Evolutionary conservation across 805 yeast genomes (phyloP).

Genomic region (Wilhelminamyces savonicus): DNA sequence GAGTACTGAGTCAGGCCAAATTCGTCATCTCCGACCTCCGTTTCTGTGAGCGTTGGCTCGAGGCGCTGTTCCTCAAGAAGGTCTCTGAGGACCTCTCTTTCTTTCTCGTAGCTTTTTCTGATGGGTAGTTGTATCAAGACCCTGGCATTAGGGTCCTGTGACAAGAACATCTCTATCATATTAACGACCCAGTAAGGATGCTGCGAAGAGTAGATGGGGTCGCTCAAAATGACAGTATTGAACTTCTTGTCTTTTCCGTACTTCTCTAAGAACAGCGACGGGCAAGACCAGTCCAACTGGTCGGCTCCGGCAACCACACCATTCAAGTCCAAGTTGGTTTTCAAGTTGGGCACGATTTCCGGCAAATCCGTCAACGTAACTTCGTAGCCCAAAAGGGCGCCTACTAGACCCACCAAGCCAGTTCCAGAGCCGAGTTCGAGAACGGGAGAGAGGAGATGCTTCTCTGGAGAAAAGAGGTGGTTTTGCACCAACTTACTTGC

Average conservation of each 20-base stretch:
- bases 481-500: slow-evolving; percentile 43
- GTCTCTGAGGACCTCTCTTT: slow-evolving; percentile 55
- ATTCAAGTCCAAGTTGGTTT: slow-evolving; percentile 54
- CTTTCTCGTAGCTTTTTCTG: slow-evolving; percentile 58
- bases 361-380: slow-evolving; percentile 69
- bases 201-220: slow-evolving; percentile 78
- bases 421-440: slow-evolving; percentile 95
- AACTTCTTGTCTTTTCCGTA: slow-evolving; percentile 29
- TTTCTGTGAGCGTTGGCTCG: slow-evolving; percentile 26
- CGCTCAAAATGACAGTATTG: slow-evolving; percentile 67
- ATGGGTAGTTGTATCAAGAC: slow-evolving; percentile 74
- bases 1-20: slow-evolving; percentile 68
- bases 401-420: slow-evolving; percentile 78
- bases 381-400: slow-evolving; percentile 46
- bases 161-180: slow-evolving; percentile 48
- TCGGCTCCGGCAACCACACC: slow-evolving; percentile 29
- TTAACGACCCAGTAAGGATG: slow-evolving; percentile 73
- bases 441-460: slow-evolving; percentile 22
- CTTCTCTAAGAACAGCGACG: slow-evolving; percentile 29
- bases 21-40: slow-evolving; percentile 74
- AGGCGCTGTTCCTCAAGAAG: slow-evolving; percentile 36
- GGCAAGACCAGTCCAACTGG: slow-evolving; percentile 76
- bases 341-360: slow-evolving; percentile 67
- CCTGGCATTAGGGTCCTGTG: slow-evolving; percentile 22
- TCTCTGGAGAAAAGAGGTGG: too few species aligned